Evolutionary conservation across 2,329 filamentous ascomycete species (phyloP).

Genomic region (Aotearoamyces nothofagi): DNA sequence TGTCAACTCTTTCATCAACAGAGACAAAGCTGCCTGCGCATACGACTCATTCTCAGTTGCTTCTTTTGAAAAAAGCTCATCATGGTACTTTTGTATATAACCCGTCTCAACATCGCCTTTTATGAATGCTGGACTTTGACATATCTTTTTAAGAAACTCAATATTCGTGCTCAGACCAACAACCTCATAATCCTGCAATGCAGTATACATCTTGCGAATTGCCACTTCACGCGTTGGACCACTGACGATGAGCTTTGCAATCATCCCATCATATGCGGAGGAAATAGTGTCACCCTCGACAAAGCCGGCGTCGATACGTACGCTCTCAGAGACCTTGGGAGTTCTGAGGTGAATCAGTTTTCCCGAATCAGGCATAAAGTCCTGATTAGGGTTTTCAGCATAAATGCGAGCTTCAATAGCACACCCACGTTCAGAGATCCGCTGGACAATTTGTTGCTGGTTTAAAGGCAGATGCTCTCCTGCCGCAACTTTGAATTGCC

Average conservation of each 20-base stretch:
- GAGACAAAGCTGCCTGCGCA: slow-evolving; percentile 71
- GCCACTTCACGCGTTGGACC: slow-evolving; percentile 66
- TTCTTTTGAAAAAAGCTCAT: slow-evolving; percentile 58
- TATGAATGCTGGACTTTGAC: slow-evolving; percentile 67
- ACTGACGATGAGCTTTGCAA: slow-evolving; percentile 89
- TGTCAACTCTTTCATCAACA: slow-evolving; percentile 37
- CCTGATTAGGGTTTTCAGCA: slow-evolving; percentile 81
- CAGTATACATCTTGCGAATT: slow-evolving; percentile 66
- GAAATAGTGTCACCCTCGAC: slow-evolving; percentile 83
- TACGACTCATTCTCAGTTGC: slow-evolving; percentile 57
- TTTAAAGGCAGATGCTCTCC: slow-evolving; percentile 51
- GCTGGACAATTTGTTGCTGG: slow-evolving; percentile 47
- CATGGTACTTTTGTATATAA: slow-evolving; percentile 80
- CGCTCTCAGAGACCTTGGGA: slow-evolving; percentile 50
- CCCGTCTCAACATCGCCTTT: slow-evolving; percentile 85
- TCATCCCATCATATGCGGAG: slow-evolving; percentile 96
- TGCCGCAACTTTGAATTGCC: slow-evolving; percentile 82
- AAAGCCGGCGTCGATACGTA: slow-evolving; percentile 90
- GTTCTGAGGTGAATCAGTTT: slow-evolving; percentile 70
- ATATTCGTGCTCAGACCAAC: slow-evolving; percentile 91
- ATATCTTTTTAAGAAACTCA: slow-evolving; percentile 85
- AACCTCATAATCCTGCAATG: slow-evolving; percentile 79
- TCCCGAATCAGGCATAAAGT: slow-evolving; percentile 90
- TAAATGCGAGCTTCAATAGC: slow-evolving; percentile 96
- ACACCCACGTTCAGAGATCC: slow-evolving; percentile 63